Evolutionary conservation across 2,329 filamentous ascomycete species (phyloP).

Genomic region (Botrytis fabae): DNA sequence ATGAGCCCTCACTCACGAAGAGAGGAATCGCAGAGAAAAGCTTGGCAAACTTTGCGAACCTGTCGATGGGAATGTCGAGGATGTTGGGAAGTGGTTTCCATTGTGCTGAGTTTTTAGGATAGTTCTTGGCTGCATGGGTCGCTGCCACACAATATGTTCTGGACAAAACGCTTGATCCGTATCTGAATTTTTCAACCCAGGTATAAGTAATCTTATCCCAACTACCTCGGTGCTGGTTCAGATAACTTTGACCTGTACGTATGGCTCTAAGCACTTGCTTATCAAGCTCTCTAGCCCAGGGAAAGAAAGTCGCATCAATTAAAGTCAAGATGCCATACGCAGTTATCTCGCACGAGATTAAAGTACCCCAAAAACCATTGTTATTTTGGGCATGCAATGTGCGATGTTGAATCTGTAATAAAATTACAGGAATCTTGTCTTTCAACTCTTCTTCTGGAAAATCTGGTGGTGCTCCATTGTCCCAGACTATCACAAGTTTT

Average conservation of each 20-base stretch:
- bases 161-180: conserved; percentile 2
- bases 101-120: neutral
- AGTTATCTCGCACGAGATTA: neutral
- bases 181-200: conserved; percentile 12
- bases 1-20: neutral
- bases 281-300: neutral
- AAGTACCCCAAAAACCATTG: conserved; percentile 9
- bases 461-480: neutral
- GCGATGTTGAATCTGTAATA: conserved; percentile 1
- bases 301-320: neutral
- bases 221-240: neutral
- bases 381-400: neutral
- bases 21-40: conserved; percentile 8
- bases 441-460: neutral
- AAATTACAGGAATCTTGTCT: neutral
- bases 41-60: neutral
- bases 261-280: neutral
- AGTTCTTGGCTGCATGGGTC: neutral
- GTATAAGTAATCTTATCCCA: neutral
- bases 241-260: neutral
- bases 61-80: neutral
- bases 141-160: conserved; percentile 9
- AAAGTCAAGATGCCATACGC: conserved; percentile 1
- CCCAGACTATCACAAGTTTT: neutral
- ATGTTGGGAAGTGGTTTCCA: neutral